Conservation (phyloP, 106 monocot species). For the Dendrobium nobile region DNA sequence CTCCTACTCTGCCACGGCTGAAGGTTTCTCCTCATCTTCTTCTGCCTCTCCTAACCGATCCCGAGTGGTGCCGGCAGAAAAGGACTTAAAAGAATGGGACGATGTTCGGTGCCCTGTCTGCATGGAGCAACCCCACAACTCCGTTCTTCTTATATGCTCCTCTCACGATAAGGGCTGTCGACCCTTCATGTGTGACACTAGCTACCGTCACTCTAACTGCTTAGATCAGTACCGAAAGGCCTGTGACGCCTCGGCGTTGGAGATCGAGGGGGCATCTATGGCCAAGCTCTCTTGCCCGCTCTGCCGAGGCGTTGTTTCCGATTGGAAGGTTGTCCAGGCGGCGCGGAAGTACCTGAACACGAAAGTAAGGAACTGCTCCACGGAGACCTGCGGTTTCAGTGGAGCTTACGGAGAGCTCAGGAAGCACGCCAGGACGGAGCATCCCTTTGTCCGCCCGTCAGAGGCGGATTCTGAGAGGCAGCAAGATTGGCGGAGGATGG, state of each 20-base stretch:
- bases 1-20: background rate
- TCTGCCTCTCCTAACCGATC: conserved; percentile 14
- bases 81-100: conserved; percentile 64
- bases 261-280: background rate
- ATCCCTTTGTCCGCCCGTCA: conserved; percentile 55
- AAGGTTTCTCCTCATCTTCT: too few species aligned
- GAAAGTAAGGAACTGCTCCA: conserved; percentile 58
- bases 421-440: conserved; percentile 72
- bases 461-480: conserved; percentile 64
- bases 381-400: conserved; percentile 56
- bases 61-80: conserved; percentile 6
- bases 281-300: conserved; percentile 57
- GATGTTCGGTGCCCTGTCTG: conserved; percentile 77
- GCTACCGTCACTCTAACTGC: conserved; percentile 91
- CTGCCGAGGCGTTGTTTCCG: conserved; percentile 58
- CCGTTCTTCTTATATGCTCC: conserved; percentile 75
- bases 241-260: conserved; percentile 14
- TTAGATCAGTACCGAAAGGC: conserved; percentile 77
- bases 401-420: conserved; percentile 63
- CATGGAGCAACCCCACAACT: conserved; percentile 97
- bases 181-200: conserved; percentile 90
- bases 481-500: conserved; percentile 78
- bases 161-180: conserved; percentile 71
- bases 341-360: conserved; percentile 62
- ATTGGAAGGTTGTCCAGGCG: conserved; percentile 37